Conservation (phyloP, 345 rosid genomes). For the Salix caprea region DNA sequence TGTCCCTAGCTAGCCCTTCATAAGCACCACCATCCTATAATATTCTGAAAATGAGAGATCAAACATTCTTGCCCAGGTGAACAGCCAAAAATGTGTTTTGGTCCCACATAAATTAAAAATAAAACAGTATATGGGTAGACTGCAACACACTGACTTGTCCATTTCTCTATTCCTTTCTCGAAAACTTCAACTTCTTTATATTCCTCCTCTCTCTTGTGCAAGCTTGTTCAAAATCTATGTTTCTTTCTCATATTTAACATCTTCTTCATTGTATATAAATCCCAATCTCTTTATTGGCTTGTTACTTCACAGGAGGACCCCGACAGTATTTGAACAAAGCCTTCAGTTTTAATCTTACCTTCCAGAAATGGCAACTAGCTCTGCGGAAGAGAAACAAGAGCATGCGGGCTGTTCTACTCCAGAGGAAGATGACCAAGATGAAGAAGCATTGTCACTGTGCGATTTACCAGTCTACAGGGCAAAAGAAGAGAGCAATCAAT, state of each 20-base stretch:
- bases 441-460: conserved; percentile 63
- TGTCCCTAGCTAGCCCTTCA: conserved; percentile 35
- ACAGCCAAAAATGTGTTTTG: conserved; percentile 19
- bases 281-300: background rate
- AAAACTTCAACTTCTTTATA: conserved; percentile 14
- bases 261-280: conserved; percentile 5
- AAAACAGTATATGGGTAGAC: conserved; percentile 18
- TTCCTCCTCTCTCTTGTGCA: conserved; percentile 19
- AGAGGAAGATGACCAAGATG: conserved; percentile 27
- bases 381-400: conserved; percentile 18
- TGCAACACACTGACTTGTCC: conserved; percentile 10
- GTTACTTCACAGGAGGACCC: conserved; percentile 5
- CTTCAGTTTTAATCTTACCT: background rate
- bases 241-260: conserved; percentile 19
- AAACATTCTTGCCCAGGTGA: conserved; percentile 1
- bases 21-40: conserved; percentile 14
- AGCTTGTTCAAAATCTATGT: background rate
- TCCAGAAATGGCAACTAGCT: background rate
- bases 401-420: background rate
- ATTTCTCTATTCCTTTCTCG: conserved; percentile 13
- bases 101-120: conserved; percentile 1
- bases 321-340: background rate
- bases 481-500: conserved; percentile 17
- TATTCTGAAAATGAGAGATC: conserved; percentile 7
- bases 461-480: conserved; percentile 52